Base-by-base conservation (phyloP, 768 basidiomycete genomes). In the Hemileccinum rubropunctum region DNA sequence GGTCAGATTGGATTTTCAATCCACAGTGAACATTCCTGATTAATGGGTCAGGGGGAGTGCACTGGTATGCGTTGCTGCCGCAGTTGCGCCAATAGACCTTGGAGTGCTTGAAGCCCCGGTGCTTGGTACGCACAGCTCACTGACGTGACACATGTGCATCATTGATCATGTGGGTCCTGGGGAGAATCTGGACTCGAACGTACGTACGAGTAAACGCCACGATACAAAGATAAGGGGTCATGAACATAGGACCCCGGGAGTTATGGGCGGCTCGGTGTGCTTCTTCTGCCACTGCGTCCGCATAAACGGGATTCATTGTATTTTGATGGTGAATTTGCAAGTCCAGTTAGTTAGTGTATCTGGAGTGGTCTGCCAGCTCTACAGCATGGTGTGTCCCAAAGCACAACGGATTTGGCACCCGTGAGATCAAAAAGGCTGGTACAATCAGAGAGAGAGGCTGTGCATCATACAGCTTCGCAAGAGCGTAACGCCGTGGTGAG, bases 211-310 rank as follows among this genome's bases (percentile, higher is more conserved):
- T 14, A 8, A 44, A 27, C 32, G 32, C 35, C 28, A 42, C 32
- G 41, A 36, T 37, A 38, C 20, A 44, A 23, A 41, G 58, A 60
- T 57, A 63, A 59, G 47, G 30, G 26, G 39, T 45, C 57, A 51
- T 52, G 60, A 17, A 33, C 34, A 41, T 34, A 23, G 50, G 58
- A 59, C 57, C 60, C 61, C 60, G 17, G 34, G 35, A 60, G n/a
- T 34, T 15, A 33, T 45, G 56, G 40, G 53, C 45, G 40, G 35
- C 30, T 7, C 14, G 27, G n/a, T 30, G 35, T 44, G 11, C 50
- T 60, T 62, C 42, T 52, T 62, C 42, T 52, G 23, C 23, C 23
- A 51, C 61, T 53, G 39, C 57, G 42, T 44, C 45, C 17, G 46
- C 42, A 23, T 23, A 23, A 23, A 6, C 6, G 23, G 23, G 6